Conservation (phyloP, 208 protist genomes). For the Acanthamoeba triangularis region DNA sequence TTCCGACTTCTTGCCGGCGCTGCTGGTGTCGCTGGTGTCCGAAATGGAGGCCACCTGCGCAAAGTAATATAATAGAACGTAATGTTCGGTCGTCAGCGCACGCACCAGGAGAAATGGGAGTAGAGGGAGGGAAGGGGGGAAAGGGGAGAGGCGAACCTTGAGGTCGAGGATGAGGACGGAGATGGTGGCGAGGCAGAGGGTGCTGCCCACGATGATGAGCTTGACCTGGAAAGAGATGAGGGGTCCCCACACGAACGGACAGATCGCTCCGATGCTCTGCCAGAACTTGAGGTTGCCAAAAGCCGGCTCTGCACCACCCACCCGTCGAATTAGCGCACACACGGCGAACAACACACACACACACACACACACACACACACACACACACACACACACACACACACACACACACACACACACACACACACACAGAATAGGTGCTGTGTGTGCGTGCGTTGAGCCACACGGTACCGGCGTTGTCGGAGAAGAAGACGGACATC, state of each 20-base stretch:
- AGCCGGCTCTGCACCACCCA: not conserved
- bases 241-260: conserved; percentile 57
- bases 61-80: not conserved
- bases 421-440: no score
- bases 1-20: not conserved
- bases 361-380: no score
- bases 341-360: not conserved
- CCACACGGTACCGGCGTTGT: not conserved
- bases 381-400: no score
- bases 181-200: conserved; percentile 14
- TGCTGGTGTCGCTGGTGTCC: conserved; percentile 4
- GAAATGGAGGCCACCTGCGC: not conserved
- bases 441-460: not conserved
- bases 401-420: no score
- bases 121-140: no score
- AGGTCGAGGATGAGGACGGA: conserved; percentile 46
- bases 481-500: conserved; percentile 62
- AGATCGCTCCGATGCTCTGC: conserved; percentile 41
- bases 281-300: conserved; percentile 67
- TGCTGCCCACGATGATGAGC: conserved; percentile 30
- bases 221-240: not conserved
- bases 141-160: not conserved
- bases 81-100: not conserved
- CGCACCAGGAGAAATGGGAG: no score
- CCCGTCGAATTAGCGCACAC: not conserved